Percentiles rank a stretch among this genome's conserved stretches.
Evolutionary conservation across 441 rosid species (phyloP).

Genomic region (Erysimum pusillum): DNA sequence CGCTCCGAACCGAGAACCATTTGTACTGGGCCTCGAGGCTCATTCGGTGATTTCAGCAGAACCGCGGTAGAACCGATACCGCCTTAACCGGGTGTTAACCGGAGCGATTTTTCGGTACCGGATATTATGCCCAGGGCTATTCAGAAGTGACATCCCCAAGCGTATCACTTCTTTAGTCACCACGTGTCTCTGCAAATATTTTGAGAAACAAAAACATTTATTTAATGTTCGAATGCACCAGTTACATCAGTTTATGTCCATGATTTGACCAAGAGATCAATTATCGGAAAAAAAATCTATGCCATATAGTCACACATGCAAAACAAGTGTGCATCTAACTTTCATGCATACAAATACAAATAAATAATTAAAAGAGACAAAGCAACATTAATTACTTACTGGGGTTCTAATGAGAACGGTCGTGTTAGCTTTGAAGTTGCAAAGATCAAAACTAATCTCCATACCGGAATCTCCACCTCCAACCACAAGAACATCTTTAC

Average conservation of each 20-base stretch:
- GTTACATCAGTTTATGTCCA: not conserved
- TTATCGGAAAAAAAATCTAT: not conserved
- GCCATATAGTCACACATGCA: constrained; percentile 21
- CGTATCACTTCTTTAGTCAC: constrained; percentile 49
- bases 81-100: too few relatives aligned
- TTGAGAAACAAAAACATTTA: not conserved
- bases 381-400: constrained; percentile 44
- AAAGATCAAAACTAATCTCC: constrained; percentile 71
- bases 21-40: too few relatives aligned
- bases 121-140: not conserved
- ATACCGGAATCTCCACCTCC: constrained; percentile 79
- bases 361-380: not conserved
- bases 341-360: constrained; percentile 6
- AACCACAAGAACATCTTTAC: constrained; percentile 63
- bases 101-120: too few relatives aligned
- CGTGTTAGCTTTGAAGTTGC: constrained; percentile 57
- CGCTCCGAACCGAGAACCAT: too few relatives aligned
- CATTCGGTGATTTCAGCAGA: too few relatives aligned
- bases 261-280: not conserved
- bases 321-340: constrained; percentile 8
- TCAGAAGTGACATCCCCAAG: constrained; percentile 47
- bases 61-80: too few relatives aligned
- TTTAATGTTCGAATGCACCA: not conserved
- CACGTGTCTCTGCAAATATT: constrained; percentile 54
- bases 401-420: constrained; percentile 61